Evolutionary conservation across 78 protist genomes (phyloP).

Genomic region (Ministeria vibrans): DNA sequence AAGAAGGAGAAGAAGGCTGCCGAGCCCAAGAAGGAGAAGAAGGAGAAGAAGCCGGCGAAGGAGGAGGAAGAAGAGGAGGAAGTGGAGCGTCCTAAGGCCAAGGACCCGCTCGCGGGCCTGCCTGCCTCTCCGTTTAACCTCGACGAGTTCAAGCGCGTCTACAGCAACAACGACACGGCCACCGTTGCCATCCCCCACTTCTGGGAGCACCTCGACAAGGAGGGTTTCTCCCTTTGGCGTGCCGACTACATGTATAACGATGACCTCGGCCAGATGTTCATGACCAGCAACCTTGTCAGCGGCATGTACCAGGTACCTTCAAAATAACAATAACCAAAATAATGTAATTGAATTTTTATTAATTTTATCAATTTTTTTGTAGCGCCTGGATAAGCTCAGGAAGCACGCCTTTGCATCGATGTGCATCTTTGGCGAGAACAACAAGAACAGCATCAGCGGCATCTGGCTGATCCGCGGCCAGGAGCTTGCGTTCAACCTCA

Average conservation of each 20-base stretch:
- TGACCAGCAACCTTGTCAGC: constrained; percentile 59
- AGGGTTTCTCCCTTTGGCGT: constrained; percentile 51
- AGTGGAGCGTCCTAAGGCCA: constrained; percentile 10
- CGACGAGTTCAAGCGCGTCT: constrained; percentile 71
- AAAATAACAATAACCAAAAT: too few relatives aligned
- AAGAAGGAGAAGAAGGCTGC: constrained; percentile 37
- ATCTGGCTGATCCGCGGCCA: constrained; percentile 63
- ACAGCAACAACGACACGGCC: constrained; percentile 62
- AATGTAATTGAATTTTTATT: too few relatives aligned
- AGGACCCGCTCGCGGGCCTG: constrained; percentile 44
- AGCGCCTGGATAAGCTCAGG: constrained; percentile 63
- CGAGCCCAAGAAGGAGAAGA: background rate
- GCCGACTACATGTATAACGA: constrained; percentile 55
- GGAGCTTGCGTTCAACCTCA: constrained; percentile 23
- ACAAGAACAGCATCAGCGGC: constrained; percentile 32
- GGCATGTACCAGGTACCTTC: constrained; percentile 60
- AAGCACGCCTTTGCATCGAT: constrained; percentile 65
- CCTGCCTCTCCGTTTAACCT: constrained; percentile 43
- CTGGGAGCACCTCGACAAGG: constrained; percentile 51
- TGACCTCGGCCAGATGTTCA: constrained; percentile 44
- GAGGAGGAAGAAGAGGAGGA: constrained; percentile 1
- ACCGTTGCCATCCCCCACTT: constrained; percentile 58
- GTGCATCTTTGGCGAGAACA: constrained; percentile 47
- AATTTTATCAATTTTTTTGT: too few relatives aligned
- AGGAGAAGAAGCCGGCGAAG: constrained; percentile 9